phyloP scores from a whole-genome alignment of 148 eudicot species.

The Heliamphora exappendiculata region DNA sequence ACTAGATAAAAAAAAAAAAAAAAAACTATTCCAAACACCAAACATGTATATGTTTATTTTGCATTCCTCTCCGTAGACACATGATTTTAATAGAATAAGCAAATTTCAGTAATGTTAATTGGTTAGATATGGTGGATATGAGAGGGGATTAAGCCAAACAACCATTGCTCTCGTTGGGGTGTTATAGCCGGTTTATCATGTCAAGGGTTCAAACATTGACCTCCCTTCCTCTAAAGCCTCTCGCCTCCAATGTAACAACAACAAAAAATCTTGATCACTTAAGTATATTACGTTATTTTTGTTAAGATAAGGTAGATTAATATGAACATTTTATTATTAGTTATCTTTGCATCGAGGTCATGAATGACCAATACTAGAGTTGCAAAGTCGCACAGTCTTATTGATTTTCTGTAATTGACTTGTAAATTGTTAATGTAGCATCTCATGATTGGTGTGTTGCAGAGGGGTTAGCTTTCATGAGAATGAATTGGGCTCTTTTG shows the following conservation, averaged over 20 bases:
- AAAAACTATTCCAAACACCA: no score
- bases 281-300: not conserved
- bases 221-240: no score
- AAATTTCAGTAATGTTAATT: not conserved
- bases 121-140: conserved; percentile 15
- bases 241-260: no score
- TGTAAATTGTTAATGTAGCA: not conserved
- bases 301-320: not conserved
- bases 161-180: no score
- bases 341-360: not conserved
- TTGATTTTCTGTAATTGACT: not conserved
- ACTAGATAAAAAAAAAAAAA: no score
- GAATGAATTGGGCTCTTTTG: not conserved
- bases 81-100: conserved; percentile 1
- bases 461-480: conserved; percentile 14
- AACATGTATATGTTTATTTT: no score
- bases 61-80: conserved; percentile 2
- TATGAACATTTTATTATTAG: not conserved
- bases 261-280: no score
- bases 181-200: no score
- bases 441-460: not conserved
- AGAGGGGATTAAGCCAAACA: conserved; percentile 16
- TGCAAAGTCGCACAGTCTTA: not conserved
- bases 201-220: no score
- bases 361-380: no score